Evolutionary conservation across 345 rosid genomes (phyloP).

Genomic region (Citrus trifoliata): DNA sequence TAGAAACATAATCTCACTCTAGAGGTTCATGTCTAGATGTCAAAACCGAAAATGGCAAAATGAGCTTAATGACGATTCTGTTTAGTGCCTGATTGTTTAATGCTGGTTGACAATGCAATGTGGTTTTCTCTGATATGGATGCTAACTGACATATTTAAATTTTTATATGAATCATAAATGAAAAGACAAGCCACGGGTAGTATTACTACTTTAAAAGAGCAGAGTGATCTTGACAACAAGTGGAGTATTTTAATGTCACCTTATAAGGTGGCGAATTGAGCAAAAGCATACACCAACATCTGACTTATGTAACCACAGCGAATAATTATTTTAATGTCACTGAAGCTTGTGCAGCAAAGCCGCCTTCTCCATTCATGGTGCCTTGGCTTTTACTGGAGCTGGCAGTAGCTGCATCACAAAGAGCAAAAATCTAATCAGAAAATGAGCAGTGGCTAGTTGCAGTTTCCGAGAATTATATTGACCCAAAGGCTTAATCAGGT

Average conservation of each 20-base stretch:
- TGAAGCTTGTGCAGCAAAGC: conserved; percentile 12
- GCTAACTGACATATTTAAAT: no score
- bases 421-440: not conserved
- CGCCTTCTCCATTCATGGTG: conserved; percentile 26
- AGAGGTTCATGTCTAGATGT: not conserved
- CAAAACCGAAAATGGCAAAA: not conserved
- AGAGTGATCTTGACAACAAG: conserved; percentile 10
- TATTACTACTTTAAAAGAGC: not conserved
- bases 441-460: not conserved
- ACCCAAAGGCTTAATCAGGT: not conserved
- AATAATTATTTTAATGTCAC: conserved; percentile 29
- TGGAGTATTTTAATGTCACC: conserved; percentile 13
- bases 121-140: no score
- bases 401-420: conserved; percentile 63
- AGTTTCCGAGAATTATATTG: not conserved
- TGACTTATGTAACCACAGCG: conserved; percentile 15
- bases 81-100: no score
- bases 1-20: not conserved
- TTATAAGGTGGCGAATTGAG: conserved; percentile 17
- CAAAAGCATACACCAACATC: conserved; percentile 28
- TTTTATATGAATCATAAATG: not conserved
- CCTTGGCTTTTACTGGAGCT: conserved; percentile 56
- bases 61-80: not conserved
- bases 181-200: not conserved
- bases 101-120: no score